Percentiles rank a stretch among this genome's conserved stretches.
Evolutionary conservation across 2,329 filamentous ascomycete genomes (phyloP).

Genomic region (Mariannaea elegans): DNA sequence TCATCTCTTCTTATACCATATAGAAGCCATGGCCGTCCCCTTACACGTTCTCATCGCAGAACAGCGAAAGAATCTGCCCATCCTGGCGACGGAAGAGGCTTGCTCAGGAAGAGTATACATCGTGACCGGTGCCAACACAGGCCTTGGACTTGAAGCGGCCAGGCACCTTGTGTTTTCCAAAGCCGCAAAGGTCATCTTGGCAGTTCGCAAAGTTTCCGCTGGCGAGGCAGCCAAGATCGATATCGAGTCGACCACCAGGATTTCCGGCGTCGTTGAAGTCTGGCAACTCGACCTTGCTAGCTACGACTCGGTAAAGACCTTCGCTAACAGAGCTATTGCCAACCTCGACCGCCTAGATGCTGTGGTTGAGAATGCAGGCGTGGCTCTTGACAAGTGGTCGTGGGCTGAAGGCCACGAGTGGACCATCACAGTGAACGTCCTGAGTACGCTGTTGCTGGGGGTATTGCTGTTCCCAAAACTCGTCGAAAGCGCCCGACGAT

Average conservation of each 20-base stretch:
- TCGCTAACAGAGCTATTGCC: conserved; percentile 38
- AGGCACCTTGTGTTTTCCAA: conserved; percentile 45
- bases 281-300: conserved; percentile 58
- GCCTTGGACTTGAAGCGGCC: conserved; percentile 51
- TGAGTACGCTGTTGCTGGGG: conserved; percentile 34
- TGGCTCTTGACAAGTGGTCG: conserved; percentile 50
- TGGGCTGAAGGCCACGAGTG: conserved; percentile 57
- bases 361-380: conserved; percentile 53
- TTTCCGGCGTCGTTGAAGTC: conserved; percentile 48
- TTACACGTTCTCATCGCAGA: too few species aligned
- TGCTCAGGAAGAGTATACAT: conserved; percentile 48
- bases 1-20: too few species aligned
- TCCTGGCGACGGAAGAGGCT: too few species aligned
- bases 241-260: conserved; percentile 19
- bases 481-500: too few species aligned
- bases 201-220: conserved; percentile 47
- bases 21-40: too few species aligned
- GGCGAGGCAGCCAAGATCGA: conserved; percentile 51
- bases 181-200: conserved; percentile 48
- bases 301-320: conserved; percentile 55
- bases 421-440: conserved; percentile 50
- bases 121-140: conserved; percentile 52
- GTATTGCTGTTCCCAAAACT: conserved; percentile 35
- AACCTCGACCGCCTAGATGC: conserved; percentile 53
- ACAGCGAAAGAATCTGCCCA: too few species aligned